These are phyloP conservation scores for Cymbopogon citratus DNA, from an alignment of 176 grass and related monocot species.

Conservation along the genomic window DNA sequence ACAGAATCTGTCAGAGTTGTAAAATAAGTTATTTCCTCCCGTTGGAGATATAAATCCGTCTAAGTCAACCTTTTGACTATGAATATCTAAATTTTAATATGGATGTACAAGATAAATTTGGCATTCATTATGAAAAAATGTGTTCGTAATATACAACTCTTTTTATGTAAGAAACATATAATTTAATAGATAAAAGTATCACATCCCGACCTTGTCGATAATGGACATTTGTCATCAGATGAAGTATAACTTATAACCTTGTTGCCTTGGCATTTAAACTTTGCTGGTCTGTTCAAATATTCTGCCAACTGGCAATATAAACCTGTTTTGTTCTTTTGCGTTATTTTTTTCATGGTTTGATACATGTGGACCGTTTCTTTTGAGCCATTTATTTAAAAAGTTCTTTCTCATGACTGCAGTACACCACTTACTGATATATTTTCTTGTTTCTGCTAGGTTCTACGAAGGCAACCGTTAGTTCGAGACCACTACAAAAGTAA, in stretches of 20 bases:
- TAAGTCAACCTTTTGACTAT: background rate
- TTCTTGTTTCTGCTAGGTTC: constrained; percentile 15
- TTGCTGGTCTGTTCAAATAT: background rate
- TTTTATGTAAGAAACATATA: background rate
- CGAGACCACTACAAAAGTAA: background rate
- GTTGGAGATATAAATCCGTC: no score
- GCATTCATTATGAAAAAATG: background rate
- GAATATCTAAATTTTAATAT: background rate
- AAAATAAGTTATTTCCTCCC: no score
- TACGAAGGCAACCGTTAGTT: background rate
- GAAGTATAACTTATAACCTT: background rate
- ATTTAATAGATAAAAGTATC: background rate
- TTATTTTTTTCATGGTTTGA: background rate
- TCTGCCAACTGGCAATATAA: no score
- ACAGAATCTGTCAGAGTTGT: background rate
- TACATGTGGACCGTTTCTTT: no score
- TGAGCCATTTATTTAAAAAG: background rate
- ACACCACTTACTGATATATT: background rate
- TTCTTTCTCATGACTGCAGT: background rate
- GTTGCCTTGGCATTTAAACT: background rate
- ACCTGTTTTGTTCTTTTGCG: background rate
- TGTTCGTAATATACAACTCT: background rate
- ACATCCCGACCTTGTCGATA: background rate
- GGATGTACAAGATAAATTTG: background rate
- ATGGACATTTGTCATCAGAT: background rate